Evolutionary conservation across 805 yeast genomes (phyloP).

Genomic region (Saccharomycopsis vini): DNA sequence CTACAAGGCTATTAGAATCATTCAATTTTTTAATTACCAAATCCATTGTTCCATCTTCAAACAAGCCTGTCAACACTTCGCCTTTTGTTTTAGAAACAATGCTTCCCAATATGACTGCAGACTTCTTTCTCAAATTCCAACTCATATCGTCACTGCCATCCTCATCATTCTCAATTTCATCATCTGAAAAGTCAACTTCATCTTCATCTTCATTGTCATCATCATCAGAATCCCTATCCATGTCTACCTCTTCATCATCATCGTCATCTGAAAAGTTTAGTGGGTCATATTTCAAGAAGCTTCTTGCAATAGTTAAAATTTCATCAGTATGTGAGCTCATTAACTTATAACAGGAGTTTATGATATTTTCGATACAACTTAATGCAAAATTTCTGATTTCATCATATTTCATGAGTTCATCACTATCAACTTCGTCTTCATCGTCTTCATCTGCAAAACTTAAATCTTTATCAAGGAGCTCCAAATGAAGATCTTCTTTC

Average conservation of each 20-base stretch:
- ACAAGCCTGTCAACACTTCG: not conserved
- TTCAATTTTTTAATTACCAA: constrained; percentile 7
- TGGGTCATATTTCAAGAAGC: constrained; percentile 15
- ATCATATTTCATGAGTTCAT: constrained; percentile 13
- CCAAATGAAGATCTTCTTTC: constrained; percentile 9
- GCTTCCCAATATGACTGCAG: constrained; percentile 11
- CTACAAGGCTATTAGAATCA: constrained; percentile 14
- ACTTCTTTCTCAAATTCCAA: constrained; percentile 15
- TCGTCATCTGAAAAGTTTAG: constrained; percentile 8
- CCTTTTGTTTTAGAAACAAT: not conserved
- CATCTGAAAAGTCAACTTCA: constrained; percentile 13
- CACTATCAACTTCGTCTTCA: constrained; percentile 6
- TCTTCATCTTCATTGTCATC: constrained; percentile 13
- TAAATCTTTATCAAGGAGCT: not conserved
- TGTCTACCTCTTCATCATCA: constrained; percentile 4
- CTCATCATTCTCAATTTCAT: constrained; percentile 8
- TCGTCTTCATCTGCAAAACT: constrained; percentile 5
- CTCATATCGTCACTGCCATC: constrained; percentile 15
- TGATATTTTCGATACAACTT: constrained; percentile 10
- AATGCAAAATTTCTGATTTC: constrained; percentile 15
- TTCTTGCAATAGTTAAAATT: constrained; percentile 1
- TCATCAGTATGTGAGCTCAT: not conserved
- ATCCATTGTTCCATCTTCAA: constrained; percentile 5
- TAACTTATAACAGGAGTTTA: not conserved
- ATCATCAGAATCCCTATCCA: constrained; percentile 4